Evolutionary conservation across 306 rosid genomes (phyloP), one percentile per base, ranked within the genome.

Genomic region (Cucurbita moschata): DNA sequence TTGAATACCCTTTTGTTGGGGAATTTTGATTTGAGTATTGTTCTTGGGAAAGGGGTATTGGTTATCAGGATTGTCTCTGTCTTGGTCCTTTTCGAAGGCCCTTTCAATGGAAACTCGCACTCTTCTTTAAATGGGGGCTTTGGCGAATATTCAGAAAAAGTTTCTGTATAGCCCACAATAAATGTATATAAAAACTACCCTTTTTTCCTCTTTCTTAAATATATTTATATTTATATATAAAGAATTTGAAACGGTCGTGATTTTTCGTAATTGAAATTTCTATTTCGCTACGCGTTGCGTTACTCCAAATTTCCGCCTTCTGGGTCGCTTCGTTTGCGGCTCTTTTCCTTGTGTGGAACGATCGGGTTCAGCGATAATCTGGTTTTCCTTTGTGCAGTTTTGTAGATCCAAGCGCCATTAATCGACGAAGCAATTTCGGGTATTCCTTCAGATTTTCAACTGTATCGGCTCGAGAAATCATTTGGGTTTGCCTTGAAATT

Each of bases 211-310:
- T 16, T 66, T 13, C 72, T 15, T 18, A 44, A 38, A 7, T 50
- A 13, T 37, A 59, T 30, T 5, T 59, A 12, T 13, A 30, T 59
- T 10, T 59, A 15, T 39, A 43, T 66, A 66, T 30, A 60, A 10
- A 43, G 71, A 26, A 49, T 46, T 69, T 49, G 73, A 69, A 69
- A 49, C 73, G 73, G 18, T 68, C 57, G 57, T 23, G 57, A 68
- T 47, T 16, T n/a, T 42, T 42, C 23, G 15, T 9, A 42, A 38
- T 62, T 37, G 49, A 62, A 60, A 1, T 43, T 66, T 66, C 39
- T 44, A 54, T 66, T 11, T 13, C 12, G 0, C 0, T 1, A 43
- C 54, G 72, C 54, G 54, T 66, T 43, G 11, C 52, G 11, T 30
- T 30, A 30, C 35, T 30, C n/a, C 53, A 19, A 66, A 42, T 66